phyloP scores from a whole-genome alignment of 2,329 filamentous ascomycete genomes.

The Neobulgaria alba region DNA sequence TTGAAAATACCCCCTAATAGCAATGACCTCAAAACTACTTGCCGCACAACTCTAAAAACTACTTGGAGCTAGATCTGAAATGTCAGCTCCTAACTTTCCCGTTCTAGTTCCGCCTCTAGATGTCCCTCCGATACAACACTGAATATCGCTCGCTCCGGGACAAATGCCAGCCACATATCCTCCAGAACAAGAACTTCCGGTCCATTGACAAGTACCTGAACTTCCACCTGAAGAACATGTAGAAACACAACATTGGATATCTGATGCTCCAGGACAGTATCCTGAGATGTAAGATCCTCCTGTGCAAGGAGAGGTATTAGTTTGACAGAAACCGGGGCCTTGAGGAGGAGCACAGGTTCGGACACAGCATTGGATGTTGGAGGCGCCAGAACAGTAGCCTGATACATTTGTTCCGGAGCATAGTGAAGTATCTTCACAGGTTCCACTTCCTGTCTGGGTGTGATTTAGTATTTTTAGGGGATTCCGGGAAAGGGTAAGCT shows the following conservation, averaged over 20 bases:
- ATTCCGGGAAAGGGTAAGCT: too few relatives aligned
- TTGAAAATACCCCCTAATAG: too few relatives aligned
- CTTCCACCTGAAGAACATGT: constrained; percentile 10
- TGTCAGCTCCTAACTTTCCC: constrained; percentile 10
- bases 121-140: constrained; percentile 13
- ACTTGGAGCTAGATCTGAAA: constrained; percentile 7
- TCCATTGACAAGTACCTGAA: constrained; percentile 14
- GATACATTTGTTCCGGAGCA: constrained; percentile 3
- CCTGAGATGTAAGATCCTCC: constrained; percentile 8
- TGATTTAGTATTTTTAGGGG: too few relatives aligned
- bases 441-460: too few relatives aligned
- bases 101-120: constrained; percentile 3
- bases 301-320: constrained; percentile 5
- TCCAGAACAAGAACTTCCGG: constrained; percentile 7
- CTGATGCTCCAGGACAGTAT: constrained; percentile 11
- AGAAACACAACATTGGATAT: constrained; percentile 17
- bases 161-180: constrained; percentile 10
- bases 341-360: constrained; percentile 4
- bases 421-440: too few relatives aligned
- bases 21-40: too few relatives aligned
- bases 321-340: constrained; percentile 8
- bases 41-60: too few relatives aligned
- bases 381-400: background rate
- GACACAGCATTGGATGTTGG: constrained; percentile 5
- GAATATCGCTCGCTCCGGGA: constrained; percentile 13